phyloP scores from a whole-genome alignment of 805 yeast species.

The Wickerhamiella dianesei region DNA sequence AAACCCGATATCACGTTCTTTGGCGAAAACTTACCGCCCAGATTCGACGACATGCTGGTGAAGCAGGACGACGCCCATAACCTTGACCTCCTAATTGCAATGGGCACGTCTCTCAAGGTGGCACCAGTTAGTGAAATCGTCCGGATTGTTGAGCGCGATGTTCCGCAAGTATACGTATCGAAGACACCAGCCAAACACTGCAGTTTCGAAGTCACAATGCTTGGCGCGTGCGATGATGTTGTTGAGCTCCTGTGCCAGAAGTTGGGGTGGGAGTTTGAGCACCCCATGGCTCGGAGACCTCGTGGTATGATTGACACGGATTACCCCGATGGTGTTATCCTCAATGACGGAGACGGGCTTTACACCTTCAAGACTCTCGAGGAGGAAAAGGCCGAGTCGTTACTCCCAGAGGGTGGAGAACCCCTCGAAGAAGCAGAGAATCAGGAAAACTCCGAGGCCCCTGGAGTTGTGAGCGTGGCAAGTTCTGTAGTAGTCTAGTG shows the following conservation, averaged over 20 bases:
- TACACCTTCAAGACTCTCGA: conserved; percentile 15
- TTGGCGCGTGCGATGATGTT: conserved; percentile 77
- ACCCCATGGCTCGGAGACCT: conserved; percentile 33
- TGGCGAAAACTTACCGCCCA: conserved; percentile 67
- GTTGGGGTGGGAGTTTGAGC: conserved; percentile 49
- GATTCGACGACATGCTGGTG: conserved; percentile 41
- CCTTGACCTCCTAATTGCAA: conserved; percentile 70
- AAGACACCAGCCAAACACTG: conserved; percentile 62
- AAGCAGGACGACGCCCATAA: conserved; percentile 40
- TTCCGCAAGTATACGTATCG: conserved; percentile 73
- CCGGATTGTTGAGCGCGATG: conserved; percentile 52
- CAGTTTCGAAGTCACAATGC: conserved; percentile 61
- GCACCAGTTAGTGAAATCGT: conserved; percentile 86
- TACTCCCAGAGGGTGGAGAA: conserved; percentile 3
- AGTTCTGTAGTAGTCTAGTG: not conserved
- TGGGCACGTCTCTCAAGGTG: conserved; percentile 84
- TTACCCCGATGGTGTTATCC: conserved; percentile 20
- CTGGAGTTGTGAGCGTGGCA: not conserved
- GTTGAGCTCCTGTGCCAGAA: conserved; percentile 49
- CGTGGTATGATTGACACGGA: conserved; percentile 10
- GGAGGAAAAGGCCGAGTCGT: not conserved
- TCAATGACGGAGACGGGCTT: conserved; percentile 16
- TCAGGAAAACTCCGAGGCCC: conserved; percentile 5
- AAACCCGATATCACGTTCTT: conserved; percentile 90
- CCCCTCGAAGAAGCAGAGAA: conserved; percentile 1